Base-by-base conservation (phyloP, 2,329 filamentous ascomycete genomes). In the Thielaviopsis cerberus region DNA sequence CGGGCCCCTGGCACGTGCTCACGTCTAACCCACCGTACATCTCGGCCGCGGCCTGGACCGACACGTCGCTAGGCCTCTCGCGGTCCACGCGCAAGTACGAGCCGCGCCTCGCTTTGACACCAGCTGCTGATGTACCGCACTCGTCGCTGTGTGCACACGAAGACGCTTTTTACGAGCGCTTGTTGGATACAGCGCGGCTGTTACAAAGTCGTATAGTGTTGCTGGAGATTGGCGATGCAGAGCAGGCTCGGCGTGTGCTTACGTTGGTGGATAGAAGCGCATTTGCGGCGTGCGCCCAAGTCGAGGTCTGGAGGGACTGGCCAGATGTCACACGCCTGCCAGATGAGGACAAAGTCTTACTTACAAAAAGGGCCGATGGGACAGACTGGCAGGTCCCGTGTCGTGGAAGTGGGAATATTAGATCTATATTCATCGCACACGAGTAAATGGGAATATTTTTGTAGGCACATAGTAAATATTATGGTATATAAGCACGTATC, bases 1-100 rank as follows among this genome's bases (percentile, higher is more conserved):
- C 11, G 8, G 55, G 53, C 17, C 63, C 41, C 2, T 76, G 68
- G 65, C 82, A 94, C 62, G 71, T 97, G 3, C 70, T 98, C 1
- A 78, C 92, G 37, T 86, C 86, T 1, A 98, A 98, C 65, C 92
- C 92, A 17, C 92, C 92, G 0, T 97, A 97, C 67, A 83, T 97
- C 55, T 94, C 89, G 1, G 71, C 74, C 0, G 63, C 67, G 45
- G 64, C 69, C 10, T 74, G 72, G 72, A 60, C 67, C 37, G 62
- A 68, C 50, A 3, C 72, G 70, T 20, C 64, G 64, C 11, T 69
- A 69, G 69, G 73, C 30, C 63, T 74, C 51, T 79, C 78, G 7
- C 89, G 86, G 65, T 91, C 86, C 13, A 91, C 96, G 27, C 79
- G 88, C 17, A 81, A 81, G 52, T 88, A 81, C 67, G 92, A 98